A percentile compares a stretch with the other conserved stretches of the same genome.
Conservation (phyloP, 2,329 filamentous ascomycete genomes). For the Stromatinia cepivora region DNA sequence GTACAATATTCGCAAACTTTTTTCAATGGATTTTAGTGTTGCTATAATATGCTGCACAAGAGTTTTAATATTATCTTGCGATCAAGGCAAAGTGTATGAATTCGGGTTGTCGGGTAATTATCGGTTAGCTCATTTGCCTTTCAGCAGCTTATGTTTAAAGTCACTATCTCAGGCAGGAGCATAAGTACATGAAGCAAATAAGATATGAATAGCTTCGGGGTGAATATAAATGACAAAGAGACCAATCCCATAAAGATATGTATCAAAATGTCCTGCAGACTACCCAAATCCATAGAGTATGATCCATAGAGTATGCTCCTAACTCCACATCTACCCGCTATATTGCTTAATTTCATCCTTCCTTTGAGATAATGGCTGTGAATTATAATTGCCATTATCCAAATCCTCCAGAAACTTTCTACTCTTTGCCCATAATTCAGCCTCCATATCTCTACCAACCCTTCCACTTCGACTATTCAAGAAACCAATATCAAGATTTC, state of each 20-base stretch:
- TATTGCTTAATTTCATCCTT: slow-evolving; percentile 22
- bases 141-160: neutral
- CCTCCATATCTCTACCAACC: slow-evolving; percentile 80
- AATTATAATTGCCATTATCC: slow-evolving; percentile 26
- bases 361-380: slow-evolving; percentile 18
- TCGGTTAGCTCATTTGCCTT: neutral
- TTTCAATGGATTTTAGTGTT: neutral
- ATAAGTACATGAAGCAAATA: neutral
- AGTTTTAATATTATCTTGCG: neutral
- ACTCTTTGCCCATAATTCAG: slow-evolving; percentile 70
- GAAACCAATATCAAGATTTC: slow-evolving; percentile 77
- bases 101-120: neutral
- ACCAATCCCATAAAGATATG: neutral
- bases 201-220: neutral
- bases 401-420: slow-evolving; percentile 53
- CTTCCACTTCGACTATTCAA: slow-evolving; percentile 83
- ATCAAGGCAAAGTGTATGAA: neutral
- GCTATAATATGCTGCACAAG: neutral
- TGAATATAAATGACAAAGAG: neutral
- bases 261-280: neutral
- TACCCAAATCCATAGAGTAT: neutral
- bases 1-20: neutral
- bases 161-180: neutral
- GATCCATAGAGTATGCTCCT: neutral
- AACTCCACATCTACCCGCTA: neutral